Evolutionary conservation across 805 yeast species (phyloP), one percentile per base, ranked within the genome.

Genomic region (Alloascoidea africana): DNA sequence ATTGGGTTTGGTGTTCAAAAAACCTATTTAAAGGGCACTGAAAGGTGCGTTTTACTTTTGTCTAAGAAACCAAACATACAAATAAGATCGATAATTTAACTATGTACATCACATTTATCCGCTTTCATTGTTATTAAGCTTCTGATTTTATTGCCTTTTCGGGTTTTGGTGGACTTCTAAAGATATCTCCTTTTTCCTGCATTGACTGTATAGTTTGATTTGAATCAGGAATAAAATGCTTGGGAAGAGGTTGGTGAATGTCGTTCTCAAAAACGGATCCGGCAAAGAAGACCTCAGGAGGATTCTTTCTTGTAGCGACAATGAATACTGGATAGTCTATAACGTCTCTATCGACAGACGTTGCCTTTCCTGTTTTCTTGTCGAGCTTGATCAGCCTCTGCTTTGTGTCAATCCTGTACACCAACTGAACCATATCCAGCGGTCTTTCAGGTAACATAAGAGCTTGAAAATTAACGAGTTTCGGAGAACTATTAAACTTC

Each of bases 401-500:
- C 33, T 59, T 61, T 3, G 84, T 75, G 44, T 75, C 66, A 46
- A 79, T 73, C 44, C 66, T 66, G 54, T 78, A 79, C 14, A 73
- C 68, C 6, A 76, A 56, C 55, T 77, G 83, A 37, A 75, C 67
- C 38, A 65, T 66, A 41, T 65, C 70, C 14, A 71, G 52, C 0
- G 76, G 73, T 39, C 58, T 58, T 14, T 71, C 72, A 3, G 76
- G 76, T 39, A 69, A 47, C 52, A 81, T 74, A 47, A 80, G 61
- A 2, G 81, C 75, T 45, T 78, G 77, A 48, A 87, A 71, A 2
- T 76, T 66, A 35, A 82, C 65, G 19, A 86, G 63, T 53, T 77
- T 79, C 17, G 96, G 96, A 35, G 72, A 66, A 19, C 64, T 59
- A 46, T 73, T 78, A 48, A 85, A 74, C 46, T 77, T 73, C 17